Conservation (phyloP, 129 eudicot genomes). For the Tanacetum coccineum region DNA sequence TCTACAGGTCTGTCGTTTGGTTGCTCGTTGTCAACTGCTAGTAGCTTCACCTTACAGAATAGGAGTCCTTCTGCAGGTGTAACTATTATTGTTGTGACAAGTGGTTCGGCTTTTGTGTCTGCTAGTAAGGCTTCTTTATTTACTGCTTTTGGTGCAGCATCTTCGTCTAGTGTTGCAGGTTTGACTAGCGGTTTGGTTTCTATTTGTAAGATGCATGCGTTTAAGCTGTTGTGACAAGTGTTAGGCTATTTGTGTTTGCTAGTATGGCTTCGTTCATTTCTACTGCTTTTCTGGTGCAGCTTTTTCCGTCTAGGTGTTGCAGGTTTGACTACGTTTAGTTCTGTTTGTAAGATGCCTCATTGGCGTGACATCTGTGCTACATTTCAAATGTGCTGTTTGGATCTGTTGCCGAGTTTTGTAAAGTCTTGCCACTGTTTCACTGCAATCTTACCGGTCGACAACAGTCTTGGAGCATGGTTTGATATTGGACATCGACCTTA, state of each 20-base stretch:
- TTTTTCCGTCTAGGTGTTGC: too few relatives aligned
- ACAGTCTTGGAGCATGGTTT: conserved; percentile 77
- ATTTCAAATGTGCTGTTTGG: conserved; percentile 31
- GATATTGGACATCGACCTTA: conserved; percentile 72
- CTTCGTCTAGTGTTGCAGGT: not conserved
- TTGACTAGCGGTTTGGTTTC: conserved; percentile 27
- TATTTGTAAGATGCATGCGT: conserved; percentile 34
- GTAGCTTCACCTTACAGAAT: conserved; percentile 47
- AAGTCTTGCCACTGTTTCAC: conserved; percentile 27
- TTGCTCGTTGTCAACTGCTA: conserved; percentile 10
- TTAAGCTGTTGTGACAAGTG: too few relatives aligned
- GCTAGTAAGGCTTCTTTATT: not conserved
- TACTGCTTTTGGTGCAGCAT: not conserved
- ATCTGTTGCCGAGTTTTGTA: conserved; percentile 50
- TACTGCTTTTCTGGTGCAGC: too few relatives aligned
- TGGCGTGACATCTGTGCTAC: conserved; percentile 27
- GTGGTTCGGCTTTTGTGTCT: not conserved
- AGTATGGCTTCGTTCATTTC: too few relatives aligned
- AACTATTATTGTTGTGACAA: conserved; percentile 35
- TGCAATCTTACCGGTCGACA: conserved; percentile 37
- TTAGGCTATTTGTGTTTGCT: too few relatives aligned
- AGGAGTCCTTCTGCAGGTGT: conserved; percentile 27
- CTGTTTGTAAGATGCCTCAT: too few relatives aligned
- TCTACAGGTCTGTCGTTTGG: conserved; percentile 29
- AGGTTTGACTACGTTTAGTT: too few relatives aligned